Evolutionary conservation across 805 yeast genomes (phyloP).

Genomic region (Candida nanaspora): DNA sequence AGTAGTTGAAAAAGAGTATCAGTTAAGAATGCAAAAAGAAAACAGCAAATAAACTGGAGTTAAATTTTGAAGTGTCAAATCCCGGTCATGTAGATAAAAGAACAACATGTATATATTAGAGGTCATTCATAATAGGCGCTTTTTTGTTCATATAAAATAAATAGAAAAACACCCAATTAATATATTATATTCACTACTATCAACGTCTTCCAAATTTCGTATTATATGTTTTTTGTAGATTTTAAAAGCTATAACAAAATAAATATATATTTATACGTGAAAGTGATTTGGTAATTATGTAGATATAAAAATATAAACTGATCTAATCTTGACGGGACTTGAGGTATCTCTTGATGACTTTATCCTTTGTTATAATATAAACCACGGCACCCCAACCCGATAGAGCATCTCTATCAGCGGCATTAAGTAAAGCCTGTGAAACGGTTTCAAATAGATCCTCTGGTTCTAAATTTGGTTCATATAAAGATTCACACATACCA

Average conservation of each 20-base stretch:
- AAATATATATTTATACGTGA: background rate
- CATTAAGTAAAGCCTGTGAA: slow-evolving; percentile 87
- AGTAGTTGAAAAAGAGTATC: slow-evolving; percentile 48
- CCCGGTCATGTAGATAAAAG: no score
- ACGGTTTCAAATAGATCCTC: slow-evolving; percentile 95
- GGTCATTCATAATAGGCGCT: background rate
- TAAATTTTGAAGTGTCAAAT: no score
- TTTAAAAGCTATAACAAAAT: no score
- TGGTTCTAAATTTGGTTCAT: slow-evolving; percentile 89
- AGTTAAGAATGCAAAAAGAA: slow-evolving; percentile 11
- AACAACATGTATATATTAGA: background rate
- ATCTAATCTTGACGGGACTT: slow-evolving; percentile 94
- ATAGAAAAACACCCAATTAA: background rate
- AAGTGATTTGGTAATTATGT: background rate
- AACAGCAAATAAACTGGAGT: background rate
- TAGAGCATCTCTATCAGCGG: slow-evolving; percentile 94
- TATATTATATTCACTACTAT: no score
- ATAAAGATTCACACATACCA: slow-evolving; percentile 97
- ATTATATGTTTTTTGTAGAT: background rate
- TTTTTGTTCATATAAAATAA: no score
- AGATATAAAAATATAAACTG: no score
- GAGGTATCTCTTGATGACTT: slow-evolving; percentile 78
- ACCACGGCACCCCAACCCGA: slow-evolving; percentile 99
- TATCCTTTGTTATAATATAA: slow-evolving; percentile 85
- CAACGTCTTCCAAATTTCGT: no score